Base-by-base conservation (phyloP, 2,329 filamentous ascomycete species). In the Fusarium aywerte region DNA sequence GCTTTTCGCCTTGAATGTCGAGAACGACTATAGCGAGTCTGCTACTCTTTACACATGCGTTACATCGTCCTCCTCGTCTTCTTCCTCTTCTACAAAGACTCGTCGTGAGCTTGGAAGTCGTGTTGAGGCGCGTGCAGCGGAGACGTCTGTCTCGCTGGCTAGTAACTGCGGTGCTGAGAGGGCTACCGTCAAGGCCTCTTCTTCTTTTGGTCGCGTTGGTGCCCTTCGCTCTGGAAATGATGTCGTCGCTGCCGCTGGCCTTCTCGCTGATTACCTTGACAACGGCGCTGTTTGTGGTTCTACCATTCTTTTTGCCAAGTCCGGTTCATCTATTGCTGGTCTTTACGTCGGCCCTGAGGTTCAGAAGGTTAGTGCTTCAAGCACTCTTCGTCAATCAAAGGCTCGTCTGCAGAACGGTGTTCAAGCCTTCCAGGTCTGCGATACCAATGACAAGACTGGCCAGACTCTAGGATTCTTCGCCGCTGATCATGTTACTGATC, bases 271-370 rank as follows among this genome's bases (percentile, higher is more conserved):
- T 4, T 73, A 69, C 33, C 50, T 73, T 4, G 57, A 53, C 3
- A 58, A 65, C 13, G 62, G 55, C 3, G 71, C 71, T 12, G 39
- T 58, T 0, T 73, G 71, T 4, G 71, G 71, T 6, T 55, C 58
- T 6, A 72, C 71, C 5, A 68, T 73, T 12, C 21, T 73, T 7
- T 71, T 73, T n/a, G 67, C 71, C 48, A 73, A 73, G 55, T 62
- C 69, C 11, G 71, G 71, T 1, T 52, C 62, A 13, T 58, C 65
- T 0, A 48, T 73, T 11, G 69, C 71, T 25, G 71, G 71, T 27
- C 32, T 73, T 1, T 73, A 73, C 9, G 59, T 68, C 1, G 71
- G 71, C 15, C 62, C 67, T 2, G 71, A 73, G 5, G 65, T 71
- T 2, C 71, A 73, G 5, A 73, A 73, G 60, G 20, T n/a, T 2